Base-by-base conservation (phyloP, 345 rosid genomes). In the Eucalyptus virginea region DNA sequence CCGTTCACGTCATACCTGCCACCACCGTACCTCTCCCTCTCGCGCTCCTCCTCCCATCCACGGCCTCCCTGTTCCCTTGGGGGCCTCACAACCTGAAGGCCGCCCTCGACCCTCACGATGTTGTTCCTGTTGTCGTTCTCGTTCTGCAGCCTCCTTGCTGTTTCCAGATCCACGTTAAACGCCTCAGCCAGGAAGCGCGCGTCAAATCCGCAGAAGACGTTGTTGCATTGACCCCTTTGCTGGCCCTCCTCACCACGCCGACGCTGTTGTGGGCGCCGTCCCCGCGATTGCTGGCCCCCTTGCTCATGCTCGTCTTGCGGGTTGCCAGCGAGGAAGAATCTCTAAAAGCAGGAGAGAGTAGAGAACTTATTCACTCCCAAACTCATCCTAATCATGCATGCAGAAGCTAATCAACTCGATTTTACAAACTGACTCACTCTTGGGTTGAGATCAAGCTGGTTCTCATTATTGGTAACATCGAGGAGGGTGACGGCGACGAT, bases 281-380 rank as follows among this genome's bases (percentile, higher is more conserved):
- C 56, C 24, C 7, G 47, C 32, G 37, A 8, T 58, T 90, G 77
- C 47, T 88, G 45, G 28, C 51, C 86, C 32, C 52, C 69, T 26
- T 21, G 90, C 77, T 83, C 86, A 67, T 81, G 72, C 87, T 91
- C 88, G 88, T 93, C 90, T 89, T 91, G 90, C 86, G 90, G 96
- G 95, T 96, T 95, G 67, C 99, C 98, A 30, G 98, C 96, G 58
- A 96, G 92, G 88, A 88, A 91, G 95, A 96, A 97, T 67, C 47
- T 90, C 98, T 96, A 89, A 77, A 51, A 67, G 54, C 65, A 88
- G 47, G 45, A 72, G 51, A 23, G 44, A 48, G 42, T 32, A 51
- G 77, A 87, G 52, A 77, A 72, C 14, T 45, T 19, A 51, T 37
- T n/a, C 83, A n/a, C 16, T 24, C 86, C 8, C 5, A 52, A 81